Conservation (phyloP, 1,284 basidiomycete species). For the Pseudozyma tsukubaensis region DNA sequence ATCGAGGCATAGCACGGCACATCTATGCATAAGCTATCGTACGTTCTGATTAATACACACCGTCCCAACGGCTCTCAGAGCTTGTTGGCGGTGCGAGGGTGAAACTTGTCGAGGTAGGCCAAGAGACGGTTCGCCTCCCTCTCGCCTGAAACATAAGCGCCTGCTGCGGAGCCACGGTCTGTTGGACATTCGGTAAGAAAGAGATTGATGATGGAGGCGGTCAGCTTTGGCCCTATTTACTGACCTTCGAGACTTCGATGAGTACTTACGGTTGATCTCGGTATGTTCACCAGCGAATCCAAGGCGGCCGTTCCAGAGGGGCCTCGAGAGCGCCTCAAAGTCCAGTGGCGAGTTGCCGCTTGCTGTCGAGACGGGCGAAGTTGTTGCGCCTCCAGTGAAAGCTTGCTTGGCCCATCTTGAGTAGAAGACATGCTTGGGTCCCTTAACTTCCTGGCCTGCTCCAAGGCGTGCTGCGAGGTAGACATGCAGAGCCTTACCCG, state of each 20-base stretch:
- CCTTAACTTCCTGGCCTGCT: conserved; percentile 8
- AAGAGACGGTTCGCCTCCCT: conserved; percentile 68
- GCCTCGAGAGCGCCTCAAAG: conserved; percentile 70
- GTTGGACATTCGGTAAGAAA: neutral
- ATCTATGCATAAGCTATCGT: too few relatives aligned
- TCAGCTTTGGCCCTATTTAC: neutral
- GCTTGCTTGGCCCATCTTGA: conserved; percentile 71
- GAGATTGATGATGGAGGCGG: too few relatives aligned
- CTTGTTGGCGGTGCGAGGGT: conserved; percentile 29
- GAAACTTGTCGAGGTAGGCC: conserved; percentile 44
- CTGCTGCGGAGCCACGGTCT: conserved; percentile 70
- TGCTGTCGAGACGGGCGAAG: conserved; percentile 70
- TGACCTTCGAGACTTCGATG: neutral
- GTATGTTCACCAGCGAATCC: conserved; percentile 74
- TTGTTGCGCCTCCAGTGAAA: conserved; percentile 71
- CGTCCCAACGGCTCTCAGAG: conserved; percentile 12
- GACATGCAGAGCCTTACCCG: conserved; percentile 59
- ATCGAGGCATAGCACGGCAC: too few relatives aligned
- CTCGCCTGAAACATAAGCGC: conserved; percentile 70
- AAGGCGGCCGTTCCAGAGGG: conserved; percentile 70
- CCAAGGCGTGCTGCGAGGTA: conserved; percentile 58
- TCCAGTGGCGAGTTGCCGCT: conserved; percentile 70
- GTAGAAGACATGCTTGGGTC: conserved; percentile 53
- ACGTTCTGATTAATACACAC: neutral
- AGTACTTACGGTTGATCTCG: conserved; percentile 69